Evolutionary conservation across 2,329 filamentous ascomycete genomes (phyloP).

Genomic region (Claviceps maximensis): DNA sequence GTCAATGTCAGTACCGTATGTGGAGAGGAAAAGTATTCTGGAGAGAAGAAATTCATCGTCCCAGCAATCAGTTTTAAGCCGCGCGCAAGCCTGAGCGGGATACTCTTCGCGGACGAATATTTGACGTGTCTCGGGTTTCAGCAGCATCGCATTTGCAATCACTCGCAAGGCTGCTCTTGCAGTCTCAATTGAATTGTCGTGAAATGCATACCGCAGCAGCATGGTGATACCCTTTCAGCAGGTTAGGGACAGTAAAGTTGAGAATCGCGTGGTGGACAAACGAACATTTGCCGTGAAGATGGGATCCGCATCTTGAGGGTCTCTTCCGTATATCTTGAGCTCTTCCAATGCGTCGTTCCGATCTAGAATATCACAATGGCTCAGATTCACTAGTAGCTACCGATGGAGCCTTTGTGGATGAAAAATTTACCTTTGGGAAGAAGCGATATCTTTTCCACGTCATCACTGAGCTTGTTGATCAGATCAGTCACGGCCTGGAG

Average conservation of each 20-base stretch:
- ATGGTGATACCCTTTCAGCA: conserved; percentile 56
- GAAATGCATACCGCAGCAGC: conserved; percentile 60
- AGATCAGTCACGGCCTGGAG: conserved; percentile 53
- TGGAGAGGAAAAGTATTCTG: conserved; percentile 30
- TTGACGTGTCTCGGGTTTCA: conserved; percentile 32
- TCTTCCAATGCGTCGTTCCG: conserved; percentile 48
- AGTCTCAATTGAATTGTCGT: conserved; percentile 46
- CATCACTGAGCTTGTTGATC: conserved; percentile 46
- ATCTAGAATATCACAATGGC: conserved; percentile 34
- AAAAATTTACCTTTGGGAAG: conserved; percentile 41
- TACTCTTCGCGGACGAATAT: conserved; percentile 32
- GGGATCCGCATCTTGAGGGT: conserved; percentile 57
- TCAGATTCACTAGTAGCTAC: conserved; percentile 2
- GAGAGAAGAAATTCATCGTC: conserved; percentile 74
- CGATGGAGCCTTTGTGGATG: background rate
- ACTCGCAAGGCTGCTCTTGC: conserved; percentile 69
- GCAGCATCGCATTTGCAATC: conserved; percentile 61
- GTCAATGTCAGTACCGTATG: conserved; percentile 35
- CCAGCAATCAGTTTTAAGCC: conserved; percentile 56
- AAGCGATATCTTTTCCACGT: conserved; percentile 47
- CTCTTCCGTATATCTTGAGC: conserved; percentile 55
- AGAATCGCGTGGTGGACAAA: background rate
- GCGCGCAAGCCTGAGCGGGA: conserved; percentile 50
- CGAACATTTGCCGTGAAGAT: conserved; percentile 71
- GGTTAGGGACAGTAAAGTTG: conserved; percentile 1